Percentiles rank a stretch among this genome's conserved stretches.
Conservation (phyloP, 2,329 filamentous ascomycete genomes). For the Torrubiellomyces zombiae region DNA sequence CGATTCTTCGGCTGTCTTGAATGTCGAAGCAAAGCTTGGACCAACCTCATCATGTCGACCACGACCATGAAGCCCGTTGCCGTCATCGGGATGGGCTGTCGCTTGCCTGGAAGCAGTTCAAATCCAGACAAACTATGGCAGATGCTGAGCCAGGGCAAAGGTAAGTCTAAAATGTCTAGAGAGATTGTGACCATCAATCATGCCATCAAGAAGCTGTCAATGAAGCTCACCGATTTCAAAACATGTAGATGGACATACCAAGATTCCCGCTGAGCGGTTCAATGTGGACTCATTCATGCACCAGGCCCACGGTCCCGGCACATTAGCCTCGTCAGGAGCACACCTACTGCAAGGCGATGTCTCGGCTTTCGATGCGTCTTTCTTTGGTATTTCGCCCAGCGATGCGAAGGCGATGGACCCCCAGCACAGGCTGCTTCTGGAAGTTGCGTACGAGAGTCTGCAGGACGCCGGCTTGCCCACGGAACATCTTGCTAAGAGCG, state of each 20-base stretch:
- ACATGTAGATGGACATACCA: background rate
- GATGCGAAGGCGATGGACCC: conserved; percentile 27
- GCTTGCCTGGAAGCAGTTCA: conserved; percentile 13
- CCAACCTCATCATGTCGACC: too few species aligned
- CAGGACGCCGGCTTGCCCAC: conserved; percentile 30
- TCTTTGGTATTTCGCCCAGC: conserved; percentile 27
- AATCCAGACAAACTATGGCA: conserved; percentile 12
- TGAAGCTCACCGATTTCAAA: background rate
- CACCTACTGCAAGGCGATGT: conserved; percentile 24
- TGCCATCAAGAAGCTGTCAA: too few species aligned
- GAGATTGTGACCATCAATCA: too few species aligned
- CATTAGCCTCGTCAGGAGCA: too few species aligned
- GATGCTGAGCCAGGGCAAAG: conserved; percentile 2
- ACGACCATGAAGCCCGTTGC: conserved; percentile 1
- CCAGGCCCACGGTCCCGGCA: background rate
- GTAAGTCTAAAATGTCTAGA: too few species aligned
- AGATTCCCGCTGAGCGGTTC: background rate
- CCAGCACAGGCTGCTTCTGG: conserved; percentile 28
- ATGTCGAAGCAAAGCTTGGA: too few species aligned
- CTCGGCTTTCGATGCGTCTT: conserved; percentile 26
- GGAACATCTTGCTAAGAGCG: conserved; percentile 23
- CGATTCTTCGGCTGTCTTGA: too few species aligned
- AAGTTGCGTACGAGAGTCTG: conserved; percentile 30
- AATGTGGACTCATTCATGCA: background rate
- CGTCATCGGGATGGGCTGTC: conserved; percentile 14